A percentile compares a stretch with the other conserved stretches of the same genome.
Evolutionary conservation across 495 filamentous ascomycete species (phyloP).

Genomic region (Hypoxylon subgilvum): DNA sequence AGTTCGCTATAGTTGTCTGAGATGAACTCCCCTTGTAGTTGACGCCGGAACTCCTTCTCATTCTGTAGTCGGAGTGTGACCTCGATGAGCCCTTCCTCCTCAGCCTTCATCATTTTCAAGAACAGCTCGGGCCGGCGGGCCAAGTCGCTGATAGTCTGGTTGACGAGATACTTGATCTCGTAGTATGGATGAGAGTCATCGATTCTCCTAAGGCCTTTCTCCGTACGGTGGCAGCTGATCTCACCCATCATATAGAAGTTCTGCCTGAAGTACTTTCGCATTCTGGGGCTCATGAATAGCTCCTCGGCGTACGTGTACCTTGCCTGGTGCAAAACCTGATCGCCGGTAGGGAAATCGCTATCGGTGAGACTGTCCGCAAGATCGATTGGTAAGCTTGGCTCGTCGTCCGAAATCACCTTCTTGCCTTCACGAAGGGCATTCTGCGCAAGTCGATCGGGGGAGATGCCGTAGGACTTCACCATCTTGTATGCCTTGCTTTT

Average conservation of each 20-base stretch:
- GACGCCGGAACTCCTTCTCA: constrained; percentile 71
- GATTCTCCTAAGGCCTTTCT: constrained; percentile 92
- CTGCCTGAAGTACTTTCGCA: constrained; percentile 84
- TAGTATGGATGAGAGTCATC: constrained; percentile 96
- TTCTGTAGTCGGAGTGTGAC: constrained; percentile 78
- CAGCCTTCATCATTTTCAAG: constrained; percentile 93
- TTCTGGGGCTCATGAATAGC: constrained; percentile 81
- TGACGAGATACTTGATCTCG: constrained; percentile 94
- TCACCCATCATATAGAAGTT: constrained; percentile 80
- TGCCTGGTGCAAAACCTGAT: constrained; percentile 75
- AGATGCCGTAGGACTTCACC: constrained; percentile 88
- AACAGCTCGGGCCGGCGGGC: constrained; percentile 84
- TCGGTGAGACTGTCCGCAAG: constrained; percentile 78
- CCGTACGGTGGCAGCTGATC: constrained; percentile 86
- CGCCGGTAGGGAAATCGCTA: constrained; percentile 75
- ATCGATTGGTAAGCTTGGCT: constrained; percentile 74
- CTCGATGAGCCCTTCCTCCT: constrained; percentile 88
- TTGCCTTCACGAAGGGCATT: constrained; percentile 80
- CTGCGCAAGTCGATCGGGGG: constrained; percentile 81
- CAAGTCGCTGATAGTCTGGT: constrained; percentile 81
- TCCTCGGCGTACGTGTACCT: constrained; percentile 92
- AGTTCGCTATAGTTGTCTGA: constrained; percentile 94
- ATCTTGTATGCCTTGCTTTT: constrained; percentile 78
- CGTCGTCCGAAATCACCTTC: constrained; percentile 83
- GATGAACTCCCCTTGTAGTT: constrained; percentile 79